phyloP scores from a whole-genome alignment of 176 grass and related monocot genomes.

The Triticum urartu region DNA sequence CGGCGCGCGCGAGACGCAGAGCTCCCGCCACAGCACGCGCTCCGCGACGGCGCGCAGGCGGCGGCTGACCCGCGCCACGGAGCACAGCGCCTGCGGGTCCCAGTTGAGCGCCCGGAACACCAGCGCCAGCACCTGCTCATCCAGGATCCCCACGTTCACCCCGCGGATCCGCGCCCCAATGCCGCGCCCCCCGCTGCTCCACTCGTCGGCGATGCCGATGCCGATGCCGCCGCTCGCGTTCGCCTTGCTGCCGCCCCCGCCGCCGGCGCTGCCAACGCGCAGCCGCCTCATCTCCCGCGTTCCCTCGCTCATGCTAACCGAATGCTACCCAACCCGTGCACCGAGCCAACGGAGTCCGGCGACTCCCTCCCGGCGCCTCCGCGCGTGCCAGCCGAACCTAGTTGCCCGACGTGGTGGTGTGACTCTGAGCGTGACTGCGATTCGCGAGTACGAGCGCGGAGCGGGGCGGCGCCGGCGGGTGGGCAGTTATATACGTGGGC shows the following conservation, averaged over 20 bases:
- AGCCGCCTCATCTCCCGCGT: conserved; percentile 8
- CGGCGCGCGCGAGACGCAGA: conserved; percentile 63
- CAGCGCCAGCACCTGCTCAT: conserved; percentile 59
- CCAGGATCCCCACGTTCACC: conserved; percentile 58
- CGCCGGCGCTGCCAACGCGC: neutral
- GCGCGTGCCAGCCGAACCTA: no score
- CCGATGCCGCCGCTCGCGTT: neutral
- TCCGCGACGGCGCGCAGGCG: conserved; percentile 58
- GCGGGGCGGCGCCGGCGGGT: neutral
- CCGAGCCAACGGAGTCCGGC: no score
- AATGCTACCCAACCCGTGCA: neutral
- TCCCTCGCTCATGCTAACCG: conserved; percentile 4
- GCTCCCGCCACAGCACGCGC: conserved; percentile 66
- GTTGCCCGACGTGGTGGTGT: neutral
- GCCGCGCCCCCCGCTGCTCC: neutral
- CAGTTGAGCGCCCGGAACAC: conserved; percentile 61
- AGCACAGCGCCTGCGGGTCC: conserved; percentile 57
- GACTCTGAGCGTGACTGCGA: neutral
- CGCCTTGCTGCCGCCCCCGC: neutral
- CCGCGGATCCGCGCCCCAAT: conserved; percentile 18
- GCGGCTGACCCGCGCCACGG: conserved; percentile 55
- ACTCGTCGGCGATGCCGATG: neutral
- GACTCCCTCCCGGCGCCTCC: no score
- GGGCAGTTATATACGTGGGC: neutral
- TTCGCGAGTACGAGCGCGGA: neutral